Evolutionary conservation across 2,329 filamentous ascomycete genomes (phyloP).

Genomic region (Ophiostoma fasciatum): DNA sequence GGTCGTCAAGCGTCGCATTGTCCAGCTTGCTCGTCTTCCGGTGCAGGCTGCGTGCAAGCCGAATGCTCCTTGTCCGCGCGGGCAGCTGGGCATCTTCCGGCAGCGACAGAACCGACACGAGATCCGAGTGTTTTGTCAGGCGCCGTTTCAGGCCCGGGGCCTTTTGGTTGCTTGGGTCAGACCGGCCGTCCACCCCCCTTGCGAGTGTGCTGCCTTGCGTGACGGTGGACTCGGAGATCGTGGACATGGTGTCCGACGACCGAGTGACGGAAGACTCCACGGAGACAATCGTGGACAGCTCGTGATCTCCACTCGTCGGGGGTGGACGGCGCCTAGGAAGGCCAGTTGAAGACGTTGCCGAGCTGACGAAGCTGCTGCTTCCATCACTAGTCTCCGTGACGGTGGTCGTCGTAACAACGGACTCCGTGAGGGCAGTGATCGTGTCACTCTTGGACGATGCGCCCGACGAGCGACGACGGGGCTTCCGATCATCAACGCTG

Average conservation of each 20-base stretch:
- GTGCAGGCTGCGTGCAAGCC: slow-evolving; percentile 65
- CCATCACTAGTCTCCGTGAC: slow-evolving; percentile 11
- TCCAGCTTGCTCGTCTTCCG: slow-evolving; percentile 53
- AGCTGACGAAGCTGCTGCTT: slow-evolving; percentile 10
- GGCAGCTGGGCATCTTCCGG: slow-evolving; percentile 41
- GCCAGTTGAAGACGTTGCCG: slow-evolving; percentile 10
- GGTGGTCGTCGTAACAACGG: slow-evolving; percentile 17
- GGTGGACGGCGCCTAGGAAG: slow-evolving; percentile 23
- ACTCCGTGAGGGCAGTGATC: slow-evolving; percentile 12
- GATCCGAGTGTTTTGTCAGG: slow-evolving; percentile 80
- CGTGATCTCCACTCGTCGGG: slow-evolving; percentile 39
- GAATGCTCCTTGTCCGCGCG: slow-evolving; percentile 51
- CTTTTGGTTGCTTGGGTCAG: slow-evolving; percentile 31
- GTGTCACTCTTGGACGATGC: slow-evolving; percentile 17
- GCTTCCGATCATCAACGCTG: slow-evolving; percentile 13
- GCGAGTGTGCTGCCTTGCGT: slow-evolving; percentile 37
- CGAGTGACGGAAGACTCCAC: slow-evolving; percentile 31
- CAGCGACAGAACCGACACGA: slow-evolving; percentile 69
- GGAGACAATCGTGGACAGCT: slow-evolving; percentile 43
- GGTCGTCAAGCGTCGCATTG: slow-evolving; percentile 55
- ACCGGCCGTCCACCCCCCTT: slow-evolving; percentile 29
- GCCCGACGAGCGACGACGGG: slow-evolving; percentile 17
- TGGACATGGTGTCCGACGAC: slow-evolving; percentile 36
- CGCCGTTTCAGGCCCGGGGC: slow-evolving; percentile 46
- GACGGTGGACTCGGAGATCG: slow-evolving; percentile 33